Evolutionary conservation across 2,329 filamentous ascomycete genomes (phyloP), one percentile per base, ranked within the genome.

Genomic region (Ramichloridium luteum): DNA sequence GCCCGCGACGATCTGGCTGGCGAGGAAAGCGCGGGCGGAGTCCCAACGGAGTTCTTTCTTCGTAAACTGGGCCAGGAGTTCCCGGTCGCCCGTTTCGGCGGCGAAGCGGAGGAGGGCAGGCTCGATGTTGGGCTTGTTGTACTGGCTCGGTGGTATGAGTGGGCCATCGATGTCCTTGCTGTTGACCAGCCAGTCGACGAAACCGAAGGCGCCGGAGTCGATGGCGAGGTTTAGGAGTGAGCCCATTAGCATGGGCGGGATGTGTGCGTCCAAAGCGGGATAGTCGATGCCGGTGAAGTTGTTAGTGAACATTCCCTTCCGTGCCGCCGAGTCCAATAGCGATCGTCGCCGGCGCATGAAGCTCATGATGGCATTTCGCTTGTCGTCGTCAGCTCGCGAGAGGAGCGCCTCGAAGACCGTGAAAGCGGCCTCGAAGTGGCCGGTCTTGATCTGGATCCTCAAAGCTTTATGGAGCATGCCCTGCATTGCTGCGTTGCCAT

Each of bases 81-180:
- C 26, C 20, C 42, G 49, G 37, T 74, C 63, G 23, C 60, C 53
- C 8, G 65, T 64, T 12, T 63, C 60, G 8, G 61, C 55, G 5
- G 69, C 70, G 42, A 70, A 74, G 12, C 65, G 62, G 18, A 73
- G 56, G 16, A 76, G 53, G 1, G 68, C 61, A 9, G 70, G 62
- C 3, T 64, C 59, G 14, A 76, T 53, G 28, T 54, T 53, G 16
- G 60, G 60, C 38, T 70, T 53, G 3, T 45, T 46, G 41, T 71
- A 73, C 15, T 61, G 40, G 13, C 47, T 45, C 9, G 47, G 42
- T 13, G 60, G 51, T 14, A 75, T 68, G 3, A 67, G 38, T n/a
- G 69, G 67, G 0, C 67, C 68, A 41, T 73, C 68, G 10, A 68
- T 40, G 39, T 70, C 68, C 6, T 60, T 44, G 1, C 62, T 64